phyloP scores from a whole-genome alignment of 805 yeast species.

The Candida awuae region DNA sequence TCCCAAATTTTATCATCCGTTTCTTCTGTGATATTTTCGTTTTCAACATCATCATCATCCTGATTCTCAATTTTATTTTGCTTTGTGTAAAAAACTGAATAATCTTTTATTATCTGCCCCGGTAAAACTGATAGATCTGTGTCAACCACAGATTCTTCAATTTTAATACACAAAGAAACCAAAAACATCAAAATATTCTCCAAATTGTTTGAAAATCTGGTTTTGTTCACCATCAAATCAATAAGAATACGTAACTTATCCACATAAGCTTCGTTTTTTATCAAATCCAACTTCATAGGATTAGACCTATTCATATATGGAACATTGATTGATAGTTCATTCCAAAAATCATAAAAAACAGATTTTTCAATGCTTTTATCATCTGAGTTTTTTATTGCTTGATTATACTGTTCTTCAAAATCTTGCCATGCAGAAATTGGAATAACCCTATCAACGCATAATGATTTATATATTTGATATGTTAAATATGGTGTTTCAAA shows the following conservation, averaged over 20 bases:
- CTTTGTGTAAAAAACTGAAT: neutral
- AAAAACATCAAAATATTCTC: constrained; percentile 6
- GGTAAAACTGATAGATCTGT: constrained; percentile 5
- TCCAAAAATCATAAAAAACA: constrained; percentile 6
- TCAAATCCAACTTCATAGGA: constrained; percentile 4
- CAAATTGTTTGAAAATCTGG: constrained; percentile 3
- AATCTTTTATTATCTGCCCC: constrained; percentile 2
- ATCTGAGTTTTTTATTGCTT: neutral
- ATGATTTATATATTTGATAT: constrained; percentile 7
- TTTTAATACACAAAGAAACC: constrained; percentile 2
- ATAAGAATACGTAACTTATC: constrained; percentile 12
- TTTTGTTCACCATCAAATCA: constrained; percentile 9
- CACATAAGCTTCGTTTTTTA: constrained; percentile 8
- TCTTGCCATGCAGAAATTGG: constrained; percentile 8
- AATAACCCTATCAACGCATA: constrained; percentile 10
- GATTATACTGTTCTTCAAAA: constrained; percentile 2
- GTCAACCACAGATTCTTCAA: constrained; percentile 4
- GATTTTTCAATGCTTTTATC: constrained; percentile 1
- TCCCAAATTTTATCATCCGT: constrained; percentile 5
- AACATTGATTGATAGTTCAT: constrained; percentile 5
- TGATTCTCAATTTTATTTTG: neutral
- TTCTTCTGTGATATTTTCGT: constrained; percentile 1
- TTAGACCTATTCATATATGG: constrained; percentile 10
- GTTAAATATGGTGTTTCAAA: constrained; percentile 9
- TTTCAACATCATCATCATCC: neutral